Evolutionary conservation across 768 basidiomycete species (phyloP), one percentile per base, ranked within the genome.

Genomic region (Tephrocybe sp.): DNA sequence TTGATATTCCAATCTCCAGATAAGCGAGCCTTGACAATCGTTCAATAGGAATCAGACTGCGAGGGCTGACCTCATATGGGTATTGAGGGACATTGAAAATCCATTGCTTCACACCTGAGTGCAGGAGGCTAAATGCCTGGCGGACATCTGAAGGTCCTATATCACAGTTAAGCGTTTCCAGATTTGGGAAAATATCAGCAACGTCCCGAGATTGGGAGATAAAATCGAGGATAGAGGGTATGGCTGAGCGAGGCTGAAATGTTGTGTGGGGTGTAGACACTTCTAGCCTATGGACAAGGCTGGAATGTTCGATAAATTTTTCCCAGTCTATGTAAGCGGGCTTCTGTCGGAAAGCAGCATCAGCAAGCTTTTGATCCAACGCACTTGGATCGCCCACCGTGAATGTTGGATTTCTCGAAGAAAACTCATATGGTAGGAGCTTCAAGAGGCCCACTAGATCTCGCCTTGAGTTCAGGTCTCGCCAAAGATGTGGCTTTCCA

Each of bases 111-210:
- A 48, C 24, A 17, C 46, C 34, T 46, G 46, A 17, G 8, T 38
- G 36, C 15, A 39, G 18, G 18, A 39, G 18, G 8, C 17, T 6
- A 18, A 21, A 18, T 17, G 33, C 17, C 3, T 15, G n/a, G 21
- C 15, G 20, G 23, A 41, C 2, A 17, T 40, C 26, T 18, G 7
- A 4, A 3, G n/a, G 3, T 1, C n/a, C 21, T 2, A 24, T 39
- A 4, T 18, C 14, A 18, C 39, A 42, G n/a, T 3, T 3, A 11
- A 42, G 23, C 2, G n/a, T 33, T 5, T 37, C 21, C 42, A 39
- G 24, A 42, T 50, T 50, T 14, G 30, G 48, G 23, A 34, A 49
- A 14, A 42, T 23, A n/a, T 50, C 39, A 15, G 15, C 14, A n/a
- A 37, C 30, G 14, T 20, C 7, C 17, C 21, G 32, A 7, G 15